A percentile compares a stretch with the other conserved stretches of the same genome.
phyloP scores from a whole-genome alignment of 495 filamentous ascomycete genomes.

The Cercophora samala region DNA sequence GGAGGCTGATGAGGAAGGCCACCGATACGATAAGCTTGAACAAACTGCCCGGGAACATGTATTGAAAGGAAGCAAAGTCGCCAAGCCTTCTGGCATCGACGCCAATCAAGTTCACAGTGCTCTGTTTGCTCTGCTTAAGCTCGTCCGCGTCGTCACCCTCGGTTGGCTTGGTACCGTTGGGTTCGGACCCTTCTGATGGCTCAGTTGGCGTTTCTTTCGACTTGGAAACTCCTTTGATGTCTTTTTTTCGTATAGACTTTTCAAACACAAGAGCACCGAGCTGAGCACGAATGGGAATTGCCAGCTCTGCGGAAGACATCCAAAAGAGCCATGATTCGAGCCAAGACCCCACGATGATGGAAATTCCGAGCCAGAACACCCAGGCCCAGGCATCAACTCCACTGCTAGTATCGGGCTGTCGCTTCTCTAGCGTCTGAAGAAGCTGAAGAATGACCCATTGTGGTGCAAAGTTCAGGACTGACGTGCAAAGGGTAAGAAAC shows the following conservation, averaged over 20 bases:
- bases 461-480: conserved; percentile 62
- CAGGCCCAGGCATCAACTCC: conserved; percentile 60
- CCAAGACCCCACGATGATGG: conserved; percentile 54
- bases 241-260: conserved; percentile 76
- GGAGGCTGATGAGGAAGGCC: conserved; percentile 60
- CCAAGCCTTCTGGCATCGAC: conserved; percentile 73
- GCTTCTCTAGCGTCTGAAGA: conserved; percentile 60
- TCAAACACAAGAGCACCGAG: conserved; percentile 70
- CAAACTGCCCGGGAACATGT: conserved; percentile 58
- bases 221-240: conserved; percentile 54
- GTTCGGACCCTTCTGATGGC: conserved; percentile 23
- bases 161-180: conserved; percentile 24
- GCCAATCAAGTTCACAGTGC: conserved; percentile 74
- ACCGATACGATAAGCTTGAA: conserved; percentile 64
- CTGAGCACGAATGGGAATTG: conserved; percentile 64
- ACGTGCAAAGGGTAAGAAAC: conserved; percentile 48
- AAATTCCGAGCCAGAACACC: conserved; percentile 59
- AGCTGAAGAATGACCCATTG: conserved; percentile 67
- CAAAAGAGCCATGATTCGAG: conserved; percentile 63
- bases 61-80: conserved; percentile 64
- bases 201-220: conserved; percentile 27
- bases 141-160: conserved; percentile 52
- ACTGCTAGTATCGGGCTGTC: conserved; percentile 39
- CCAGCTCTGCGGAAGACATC: conserved; percentile 61
- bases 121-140: conserved; percentile 61